phyloP scores from a whole-genome alignment of 1,139 yeast genomes.

The Yamadazyma spencermartinsiae region DNA sequence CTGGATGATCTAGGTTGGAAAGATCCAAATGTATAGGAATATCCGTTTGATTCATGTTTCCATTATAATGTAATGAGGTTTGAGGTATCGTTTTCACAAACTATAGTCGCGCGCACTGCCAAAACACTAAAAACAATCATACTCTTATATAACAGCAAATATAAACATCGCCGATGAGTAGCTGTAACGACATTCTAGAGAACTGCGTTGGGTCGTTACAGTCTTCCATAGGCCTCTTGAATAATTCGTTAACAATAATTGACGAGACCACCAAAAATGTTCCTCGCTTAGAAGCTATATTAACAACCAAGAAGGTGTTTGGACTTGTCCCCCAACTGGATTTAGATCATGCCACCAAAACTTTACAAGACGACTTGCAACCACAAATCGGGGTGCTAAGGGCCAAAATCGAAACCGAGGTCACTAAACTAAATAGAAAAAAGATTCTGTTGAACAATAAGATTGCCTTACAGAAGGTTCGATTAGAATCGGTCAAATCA shows the following conservation, averaged over 20 bases:
- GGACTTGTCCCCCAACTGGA: constrained; percentile 46
- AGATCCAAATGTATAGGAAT: constrained; percentile 22
- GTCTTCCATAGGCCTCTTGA: constrained; percentile 32
- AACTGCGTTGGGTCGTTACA: constrained; percentile 33
- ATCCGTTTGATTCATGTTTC: constrained; percentile 18
- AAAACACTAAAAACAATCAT: not conserved
- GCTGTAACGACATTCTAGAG: constrained; percentile 17
- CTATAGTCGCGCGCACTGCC: not conserved
- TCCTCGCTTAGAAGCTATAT: constrained; percentile 32
- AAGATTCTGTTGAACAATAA: constrained; percentile 30
- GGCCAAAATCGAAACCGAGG: constrained; percentile 33
- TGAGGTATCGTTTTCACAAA: not conserved
- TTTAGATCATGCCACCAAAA: constrained; percentile 36
- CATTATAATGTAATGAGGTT: not conserved
- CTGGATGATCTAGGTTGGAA: constrained; percentile 2
- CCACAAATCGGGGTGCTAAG: constrained; percentile 38
- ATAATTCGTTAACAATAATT: constrained; percentile 28
- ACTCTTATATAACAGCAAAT: not conserved
- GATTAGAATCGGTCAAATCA: constrained; percentile 28
- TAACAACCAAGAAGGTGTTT: constrained; percentile 38
- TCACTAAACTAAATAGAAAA: constrained; percentile 28
- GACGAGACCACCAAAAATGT: constrained; percentile 37
- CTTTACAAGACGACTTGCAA: constrained; percentile 29
- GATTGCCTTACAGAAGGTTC: constrained; percentile 32
- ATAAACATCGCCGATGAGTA: too few species aligned